These are phyloP conservation scores for Podospora australis DNA, from an alignment of 495 filamentous ascomycete species.

Conservation along the genomic window DNA sequence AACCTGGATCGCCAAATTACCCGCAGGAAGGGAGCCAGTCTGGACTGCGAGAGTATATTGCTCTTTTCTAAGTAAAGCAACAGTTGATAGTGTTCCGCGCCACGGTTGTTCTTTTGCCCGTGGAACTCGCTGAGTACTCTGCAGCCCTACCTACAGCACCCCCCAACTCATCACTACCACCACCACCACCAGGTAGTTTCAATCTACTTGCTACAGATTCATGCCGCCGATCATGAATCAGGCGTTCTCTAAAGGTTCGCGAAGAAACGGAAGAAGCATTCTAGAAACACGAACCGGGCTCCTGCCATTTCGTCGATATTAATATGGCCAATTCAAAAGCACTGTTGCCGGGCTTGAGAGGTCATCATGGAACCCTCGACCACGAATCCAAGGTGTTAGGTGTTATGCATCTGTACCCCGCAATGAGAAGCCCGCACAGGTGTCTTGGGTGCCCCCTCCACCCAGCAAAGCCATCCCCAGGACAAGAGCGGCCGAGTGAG, in stretches of 20 bases:
- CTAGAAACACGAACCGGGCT: conserved; percentile 19
- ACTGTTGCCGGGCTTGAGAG: neutral
- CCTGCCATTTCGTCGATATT: conserved; percentile 14
- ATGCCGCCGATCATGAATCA: conserved; percentile 11
- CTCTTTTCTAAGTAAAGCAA: conserved; percentile 30
- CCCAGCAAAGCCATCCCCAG: neutral
- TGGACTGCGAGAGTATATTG: conserved; percentile 12
- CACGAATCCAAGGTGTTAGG: conserved; percentile 3
- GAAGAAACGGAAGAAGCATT: conserved; percentile 20
- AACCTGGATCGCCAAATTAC: conserved; percentile 19
- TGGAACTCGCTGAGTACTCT: conserved; percentile 8
- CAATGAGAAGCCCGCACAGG: neutral
- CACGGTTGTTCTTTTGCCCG: conserved; percentile 2
- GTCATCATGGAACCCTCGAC: conserved; percentile 3
- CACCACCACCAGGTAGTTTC: conserved; percentile 18
- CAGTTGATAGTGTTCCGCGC: conserved; percentile 17
- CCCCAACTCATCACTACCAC: conserved; percentile 9
- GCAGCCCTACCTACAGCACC: conserved; percentile 25
- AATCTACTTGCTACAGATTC: conserved; percentile 27
- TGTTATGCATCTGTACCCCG: conserved; percentile 14
- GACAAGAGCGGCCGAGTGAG: conserved; percentile 5
- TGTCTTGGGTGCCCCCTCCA: neutral
- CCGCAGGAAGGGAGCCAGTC: conserved; percentile 10
- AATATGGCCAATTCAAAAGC: neutral
- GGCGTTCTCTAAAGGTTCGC: conserved; percentile 6